A percentile compares a stretch with the other conserved stretches of the same genome.
These are phyloP conservation scores for Avena sativa DNA, from an alignment of 176 grass and related monocot species.

Conservation along the genomic window DNA sequence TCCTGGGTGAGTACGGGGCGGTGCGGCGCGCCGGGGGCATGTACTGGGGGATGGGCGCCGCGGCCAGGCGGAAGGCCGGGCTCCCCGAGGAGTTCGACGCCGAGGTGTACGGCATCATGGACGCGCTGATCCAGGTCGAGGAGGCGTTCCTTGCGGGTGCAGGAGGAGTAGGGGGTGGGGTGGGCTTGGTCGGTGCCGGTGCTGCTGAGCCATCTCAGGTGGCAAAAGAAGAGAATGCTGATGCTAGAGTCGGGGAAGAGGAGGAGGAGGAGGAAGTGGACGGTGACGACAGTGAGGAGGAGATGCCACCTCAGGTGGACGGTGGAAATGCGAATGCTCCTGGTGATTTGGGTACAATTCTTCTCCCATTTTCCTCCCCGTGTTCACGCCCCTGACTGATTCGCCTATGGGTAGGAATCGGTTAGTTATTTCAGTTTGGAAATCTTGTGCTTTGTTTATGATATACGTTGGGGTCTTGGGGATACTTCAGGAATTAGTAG, in stretches of 20 bases:
- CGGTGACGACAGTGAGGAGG: background rate
- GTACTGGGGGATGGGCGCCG: constrained; percentile 64
- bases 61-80: constrained; percentile 55
- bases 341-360: constrained; percentile 16
- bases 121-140: constrained; percentile 71
- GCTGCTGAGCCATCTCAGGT: background rate
- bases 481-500: background rate
- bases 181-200: constrained; percentile 28
- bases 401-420: background rate
- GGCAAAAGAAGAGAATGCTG: background rate
- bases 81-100: constrained; percentile 61
- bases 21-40: constrained; percentile 42
- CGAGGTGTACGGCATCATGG: constrained; percentile 74
- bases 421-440: background rate
- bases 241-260: background rate
- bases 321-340: constrained; percentile 35
- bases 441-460: background rate
- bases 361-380: background rate
- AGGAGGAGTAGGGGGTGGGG: constrained; percentile 16
- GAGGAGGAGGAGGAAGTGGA: constrained; percentile 20
- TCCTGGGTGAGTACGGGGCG: constrained; percentile 54
- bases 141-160: constrained; percentile 56
- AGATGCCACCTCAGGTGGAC: constrained; percentile 35
- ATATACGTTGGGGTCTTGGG: background rate
- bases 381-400: background rate